These are phyloP conservation scores for Clitoria ternatea DNA, from an alignment of 306 rosid genomes.

Conservation along the genomic window DNA sequence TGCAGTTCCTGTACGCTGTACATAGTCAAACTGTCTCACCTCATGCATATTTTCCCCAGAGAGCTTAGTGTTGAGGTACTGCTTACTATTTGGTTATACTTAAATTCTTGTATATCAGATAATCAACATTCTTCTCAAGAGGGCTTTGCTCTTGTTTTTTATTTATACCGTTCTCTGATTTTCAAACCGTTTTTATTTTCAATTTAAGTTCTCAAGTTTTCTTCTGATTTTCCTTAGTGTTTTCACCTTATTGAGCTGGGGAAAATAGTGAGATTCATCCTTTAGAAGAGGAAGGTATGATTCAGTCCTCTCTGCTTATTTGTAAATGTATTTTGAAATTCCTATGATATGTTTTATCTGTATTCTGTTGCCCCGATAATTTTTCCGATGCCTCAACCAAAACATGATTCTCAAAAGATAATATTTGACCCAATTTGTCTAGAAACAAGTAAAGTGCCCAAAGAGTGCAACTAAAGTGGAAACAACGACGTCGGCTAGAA, in stretches of 20 bases:
- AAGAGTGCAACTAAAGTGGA: not conserved
- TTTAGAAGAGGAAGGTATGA: not conserved
- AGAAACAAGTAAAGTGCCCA: not conserved
- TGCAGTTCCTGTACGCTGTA: not conserved
- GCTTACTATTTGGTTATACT: not conserved
- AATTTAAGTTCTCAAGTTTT: not conserved
- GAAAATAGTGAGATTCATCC: not conserved
- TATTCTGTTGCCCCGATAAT: not conserved
- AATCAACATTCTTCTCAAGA: constrained; percentile 1
- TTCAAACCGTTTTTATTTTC: not conserved
- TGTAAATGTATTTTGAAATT: not conserved
- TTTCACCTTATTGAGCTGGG: not conserved
- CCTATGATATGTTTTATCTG: not conserved
- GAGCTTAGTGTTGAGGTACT: constrained; percentile 10
- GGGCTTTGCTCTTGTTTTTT: not conserved
- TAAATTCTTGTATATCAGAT: not conserved
- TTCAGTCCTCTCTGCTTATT: not conserved
- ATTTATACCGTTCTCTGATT: not conserved
- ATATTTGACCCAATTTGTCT: not conserved
- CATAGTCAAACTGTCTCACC: not conserved
- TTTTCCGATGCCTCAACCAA: not conserved
- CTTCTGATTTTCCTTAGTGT: not conserved
- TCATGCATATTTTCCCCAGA: not conserved
- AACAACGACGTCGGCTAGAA: too few species aligned
- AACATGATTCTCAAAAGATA: not conserved